Percentiles rank a stretch among this genome's conserved stretches.
These are phyloP conservation scores for Paramecium sonneborni DNA, from an alignment of 73 alveolate species.

Conservation along the genomic window DNA sequence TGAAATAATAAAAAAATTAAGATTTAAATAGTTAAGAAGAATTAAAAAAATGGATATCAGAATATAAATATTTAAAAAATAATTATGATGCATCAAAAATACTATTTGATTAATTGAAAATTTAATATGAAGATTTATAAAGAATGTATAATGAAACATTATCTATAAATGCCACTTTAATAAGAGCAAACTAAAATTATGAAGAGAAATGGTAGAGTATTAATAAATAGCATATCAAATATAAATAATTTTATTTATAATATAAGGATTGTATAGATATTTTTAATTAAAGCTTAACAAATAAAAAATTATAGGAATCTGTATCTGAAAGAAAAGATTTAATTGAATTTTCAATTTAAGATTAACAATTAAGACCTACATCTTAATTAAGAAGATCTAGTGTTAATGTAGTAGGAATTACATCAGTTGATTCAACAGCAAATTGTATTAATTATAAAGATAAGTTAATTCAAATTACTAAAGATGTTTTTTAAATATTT, in stretches of 20 bases:
- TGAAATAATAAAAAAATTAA: neutral
- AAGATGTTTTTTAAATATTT: neutral
- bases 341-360: neutral
- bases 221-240: neutral
- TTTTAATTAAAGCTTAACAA: neutral
- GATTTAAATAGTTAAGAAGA: neutral
- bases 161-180: neutral
- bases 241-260: neutral
- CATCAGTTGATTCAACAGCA: neutral
- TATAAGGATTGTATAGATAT: neutral
- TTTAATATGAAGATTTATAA: neutral
- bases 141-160: neutral
- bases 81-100: neutral
- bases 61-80: constrained; percentile 10
- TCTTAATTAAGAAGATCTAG: neutral
- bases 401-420: neutral
- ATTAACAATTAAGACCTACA: neutral
- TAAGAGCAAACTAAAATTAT: neutral
- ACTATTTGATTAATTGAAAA: neutral
- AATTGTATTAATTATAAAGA: constrained; percentile 24
- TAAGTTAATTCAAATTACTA: neutral
- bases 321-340: neutral
- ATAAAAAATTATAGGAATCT: neutral
- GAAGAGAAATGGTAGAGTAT: constrained; percentile 22
- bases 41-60: neutral